A percentile compares a stretch with the other conserved stretches of the same genome.
These are phyloP conservation scores for Neurospora sp. DNA, from an alignment of 495 filamentous ascomycete species.

Conservation along the genomic window DNA sequence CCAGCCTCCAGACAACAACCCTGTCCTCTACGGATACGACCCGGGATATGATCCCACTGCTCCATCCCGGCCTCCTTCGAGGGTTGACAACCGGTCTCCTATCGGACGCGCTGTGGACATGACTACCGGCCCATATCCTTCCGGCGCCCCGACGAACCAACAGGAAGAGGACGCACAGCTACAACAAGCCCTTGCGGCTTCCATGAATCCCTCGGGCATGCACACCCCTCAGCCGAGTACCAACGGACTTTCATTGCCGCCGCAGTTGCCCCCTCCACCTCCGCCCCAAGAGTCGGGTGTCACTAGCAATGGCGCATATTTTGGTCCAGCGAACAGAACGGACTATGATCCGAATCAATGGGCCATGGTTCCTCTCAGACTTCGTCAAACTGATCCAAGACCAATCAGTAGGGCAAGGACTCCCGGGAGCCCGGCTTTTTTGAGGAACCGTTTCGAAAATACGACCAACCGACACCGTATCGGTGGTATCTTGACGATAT, in stretches of 20 bases:
- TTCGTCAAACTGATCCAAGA: conserved; percentile 13
- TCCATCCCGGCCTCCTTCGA: conserved; percentile 61
- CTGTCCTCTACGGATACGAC: conserved; percentile 30
- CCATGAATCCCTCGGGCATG: conserved; percentile 8
- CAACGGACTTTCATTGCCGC: conserved; percentile 27
- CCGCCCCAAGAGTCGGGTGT: conserved; percentile 37
- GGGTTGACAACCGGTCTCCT: conserved; percentile 44
- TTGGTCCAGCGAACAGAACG: conserved; percentile 62
- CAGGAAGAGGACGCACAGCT: conserved; percentile 29
- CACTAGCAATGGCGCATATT: conserved; percentile 32
- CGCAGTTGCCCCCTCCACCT: conserved; percentile 24
- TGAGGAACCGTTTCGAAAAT: conserved; percentile 44
- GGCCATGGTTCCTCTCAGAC: conserved; percentile 53
- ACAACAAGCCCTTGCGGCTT: conserved; percentile 26
- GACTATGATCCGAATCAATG: conserved; percentile 65
- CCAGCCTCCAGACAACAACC: conserved; percentile 39
- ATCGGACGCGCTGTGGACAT: conserved; percentile 32
- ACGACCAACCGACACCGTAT: conserved; percentile 40
- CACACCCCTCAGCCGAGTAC: conserved; percentile 21
- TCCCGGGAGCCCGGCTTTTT: conserved; percentile 54
- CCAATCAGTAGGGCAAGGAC: conserved; percentile 47
- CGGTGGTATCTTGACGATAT: conserved; percentile 62
- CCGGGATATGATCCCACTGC: conserved; percentile 30
- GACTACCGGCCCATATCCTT: conserved; percentile 18
- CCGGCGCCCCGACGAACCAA: conserved; percentile 5